These are phyloP conservation scores for Paramecium sonneborni DNA, from an alignment of 73 alveolate species.

Conservation along the genomic window DNA sequence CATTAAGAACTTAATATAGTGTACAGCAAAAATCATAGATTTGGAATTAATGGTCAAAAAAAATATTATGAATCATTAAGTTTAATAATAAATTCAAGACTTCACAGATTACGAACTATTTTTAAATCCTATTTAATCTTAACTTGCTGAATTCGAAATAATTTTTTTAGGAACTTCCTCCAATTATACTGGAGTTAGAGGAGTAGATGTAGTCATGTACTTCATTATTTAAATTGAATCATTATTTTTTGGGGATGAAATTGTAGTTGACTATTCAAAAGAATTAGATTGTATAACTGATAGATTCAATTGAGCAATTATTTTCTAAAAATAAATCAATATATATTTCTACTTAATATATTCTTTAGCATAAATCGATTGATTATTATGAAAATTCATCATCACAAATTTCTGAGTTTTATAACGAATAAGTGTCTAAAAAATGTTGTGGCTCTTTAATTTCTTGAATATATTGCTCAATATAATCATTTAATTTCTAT, in stretches of 20 bases:
- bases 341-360: not conserved
- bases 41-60: not conserved
- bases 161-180: not conserved
- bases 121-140: not conserved
- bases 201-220: conserved; percentile 1
- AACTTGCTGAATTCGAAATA: not conserved
- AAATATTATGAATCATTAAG: not conserved
- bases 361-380: not conserved
- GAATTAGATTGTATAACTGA: not conserved
- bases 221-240: not conserved
- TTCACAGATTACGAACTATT: not conserved
- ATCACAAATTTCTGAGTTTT: conserved; percentile 2
- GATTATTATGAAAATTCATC: conserved; percentile 11
- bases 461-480: conserved; percentile 16
- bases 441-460: not conserved
- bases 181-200: not conserved
- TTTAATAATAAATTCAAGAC: not conserved
- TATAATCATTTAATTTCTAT: conserved; percentile 1
- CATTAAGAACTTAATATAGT: not conserved
- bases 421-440: not conserved
- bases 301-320: not conserved
- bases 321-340: not conserved
- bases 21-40: not conserved
- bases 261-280: not conserved
- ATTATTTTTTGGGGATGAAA: not conserved